Conservation (phyloP, 1,284 basidiomycete genomes). For the Entoloma clypeatum region DNA sequence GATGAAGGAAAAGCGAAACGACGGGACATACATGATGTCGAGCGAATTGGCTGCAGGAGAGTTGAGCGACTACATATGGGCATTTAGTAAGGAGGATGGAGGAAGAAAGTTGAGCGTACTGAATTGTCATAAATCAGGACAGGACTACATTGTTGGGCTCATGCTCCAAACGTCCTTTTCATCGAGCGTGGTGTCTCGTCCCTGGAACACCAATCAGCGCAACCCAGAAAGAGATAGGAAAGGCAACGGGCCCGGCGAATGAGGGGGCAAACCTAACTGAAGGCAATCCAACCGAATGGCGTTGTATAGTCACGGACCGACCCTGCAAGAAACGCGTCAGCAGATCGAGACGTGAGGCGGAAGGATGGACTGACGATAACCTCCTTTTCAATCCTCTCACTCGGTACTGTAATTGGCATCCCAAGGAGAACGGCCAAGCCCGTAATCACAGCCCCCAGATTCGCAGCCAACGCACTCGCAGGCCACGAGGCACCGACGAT, state of each 20-base stretch:
- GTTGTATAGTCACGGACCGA: slow-evolving; percentile 65
- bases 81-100: not conserved
- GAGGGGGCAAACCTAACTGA: slow-evolving; percentile 73
- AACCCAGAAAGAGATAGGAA: not conserved
- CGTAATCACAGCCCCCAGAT: slow-evolving; percentile 38
- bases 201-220: slow-evolving; percentile 30
- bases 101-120: slow-evolving; percentile 24
- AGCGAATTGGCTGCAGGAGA: slow-evolving; percentile 68
- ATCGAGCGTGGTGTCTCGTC: slow-evolving; percentile 59
- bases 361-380: slow-evolving; percentile 44
- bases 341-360: not conserved
- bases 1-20: not conserved
- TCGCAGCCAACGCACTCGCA: slow-evolving; percentile 32
- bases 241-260: slow-evolving; percentile 42
- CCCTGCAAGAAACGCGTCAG: slow-evolving; percentile 35
- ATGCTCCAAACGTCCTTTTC: slow-evolving; percentile 71
- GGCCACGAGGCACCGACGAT: slow-evolving; percentile 39
- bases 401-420: slow-evolving; percentile 60
- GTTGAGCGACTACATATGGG: slow-evolving; percentile 36
- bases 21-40: slow-evolving; percentile 53
- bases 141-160: slow-evolving; percentile 65
- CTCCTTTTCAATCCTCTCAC: slow-evolving; percentile 39
- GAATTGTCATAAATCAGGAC: slow-evolving; percentile 48
- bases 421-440: slow-evolving; percentile 43
- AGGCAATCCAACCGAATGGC: slow-evolving; percentile 76